Conservation (phyloP, 257 asterid species). For the Voacanga thouarsii region DNA sequence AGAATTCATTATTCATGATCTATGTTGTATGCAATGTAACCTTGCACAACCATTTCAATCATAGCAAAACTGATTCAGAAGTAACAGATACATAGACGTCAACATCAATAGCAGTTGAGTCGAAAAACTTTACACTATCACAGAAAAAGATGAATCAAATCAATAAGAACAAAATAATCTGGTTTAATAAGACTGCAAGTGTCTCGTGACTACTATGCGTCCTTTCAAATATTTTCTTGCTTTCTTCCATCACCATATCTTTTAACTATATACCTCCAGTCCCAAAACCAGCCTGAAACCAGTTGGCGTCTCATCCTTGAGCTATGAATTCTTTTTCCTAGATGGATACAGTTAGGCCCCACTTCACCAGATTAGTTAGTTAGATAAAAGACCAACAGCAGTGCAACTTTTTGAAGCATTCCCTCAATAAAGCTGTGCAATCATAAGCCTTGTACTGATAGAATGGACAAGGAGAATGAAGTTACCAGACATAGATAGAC, state of each 20-base stretch:
- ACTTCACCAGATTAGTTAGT: background rate
- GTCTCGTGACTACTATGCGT: background rate
- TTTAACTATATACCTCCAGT: background rate
- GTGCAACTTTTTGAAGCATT: background rate
- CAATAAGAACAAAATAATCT: background rate
- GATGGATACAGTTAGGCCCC: background rate
- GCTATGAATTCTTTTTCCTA: background rate
- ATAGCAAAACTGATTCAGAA: background rate
- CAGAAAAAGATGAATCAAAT: background rate
- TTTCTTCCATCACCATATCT: background rate
- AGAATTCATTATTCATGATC: background rate
- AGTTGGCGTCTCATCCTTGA: background rate
- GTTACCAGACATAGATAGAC: background rate
- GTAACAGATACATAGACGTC: too few species aligned
- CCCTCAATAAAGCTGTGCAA: background rate
- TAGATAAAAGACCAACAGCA: background rate
- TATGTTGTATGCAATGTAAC: background rate
- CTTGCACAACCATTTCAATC: background rate
- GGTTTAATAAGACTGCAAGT: background rate
- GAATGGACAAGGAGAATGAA: background rate
- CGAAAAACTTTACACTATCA: background rate
- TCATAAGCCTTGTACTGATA: background rate
- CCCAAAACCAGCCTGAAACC: background rate
- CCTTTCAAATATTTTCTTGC: background rate
- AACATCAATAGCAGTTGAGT: background rate